Evolutionary conservation across 2,329 filamentous ascomycete species (phyloP).

Genomic region (Paecilomyces sp.): DNA sequence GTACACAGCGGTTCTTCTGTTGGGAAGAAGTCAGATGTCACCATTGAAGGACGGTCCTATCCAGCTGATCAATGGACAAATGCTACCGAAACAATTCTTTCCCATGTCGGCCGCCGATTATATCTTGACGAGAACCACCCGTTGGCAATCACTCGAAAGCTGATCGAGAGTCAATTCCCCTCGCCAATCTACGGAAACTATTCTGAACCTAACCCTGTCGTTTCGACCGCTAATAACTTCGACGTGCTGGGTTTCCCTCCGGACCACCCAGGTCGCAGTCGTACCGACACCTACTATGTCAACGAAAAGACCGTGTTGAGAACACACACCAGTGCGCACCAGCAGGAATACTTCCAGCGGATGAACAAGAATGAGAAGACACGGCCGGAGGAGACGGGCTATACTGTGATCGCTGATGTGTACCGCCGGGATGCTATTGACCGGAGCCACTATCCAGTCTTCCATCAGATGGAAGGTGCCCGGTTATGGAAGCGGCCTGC

Average conservation of each 20-base stretch:
- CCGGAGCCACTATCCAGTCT: conserved; percentile 89
- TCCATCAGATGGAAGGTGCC: conserved; percentile 98
- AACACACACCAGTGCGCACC: conserved; percentile 92
- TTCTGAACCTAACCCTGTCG: conserved; percentile 73
- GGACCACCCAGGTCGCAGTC: conserved; percentile 80
- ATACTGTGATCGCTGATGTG: conserved; percentile 87
- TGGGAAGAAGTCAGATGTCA: conserved; percentile 30
- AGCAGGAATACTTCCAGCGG: conserved; percentile 72
- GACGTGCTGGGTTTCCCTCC: conserved; percentile 88
- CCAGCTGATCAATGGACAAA: conserved; percentile 78
- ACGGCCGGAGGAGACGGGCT: conserved; percentile 53
- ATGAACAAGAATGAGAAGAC: conserved; percentile 40
- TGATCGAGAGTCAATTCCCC: conserved; percentile 87
- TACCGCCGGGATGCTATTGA: conserved; percentile 94
- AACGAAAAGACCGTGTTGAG: conserved; percentile 76
- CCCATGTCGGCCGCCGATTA: conserved; percentile 67
- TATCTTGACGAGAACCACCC: conserved; percentile 90
- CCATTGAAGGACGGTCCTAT: conserved; percentile 59
- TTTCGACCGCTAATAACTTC: conserved; percentile 82
- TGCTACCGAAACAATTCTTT: conserved; percentile 65
- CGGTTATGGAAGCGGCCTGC: conserved; percentile 70
- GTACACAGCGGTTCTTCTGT: conserved; percentile 4
- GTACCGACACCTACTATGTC: conserved; percentile 93
- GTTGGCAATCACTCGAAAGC: conserved; percentile 77
- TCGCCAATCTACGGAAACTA: conserved; percentile 65